These are phyloP conservation scores for Mortierella hygrophila DNA, from an alignment of 192 early-diverging fungal genomes.

Conservation along the genomic window DNA sequence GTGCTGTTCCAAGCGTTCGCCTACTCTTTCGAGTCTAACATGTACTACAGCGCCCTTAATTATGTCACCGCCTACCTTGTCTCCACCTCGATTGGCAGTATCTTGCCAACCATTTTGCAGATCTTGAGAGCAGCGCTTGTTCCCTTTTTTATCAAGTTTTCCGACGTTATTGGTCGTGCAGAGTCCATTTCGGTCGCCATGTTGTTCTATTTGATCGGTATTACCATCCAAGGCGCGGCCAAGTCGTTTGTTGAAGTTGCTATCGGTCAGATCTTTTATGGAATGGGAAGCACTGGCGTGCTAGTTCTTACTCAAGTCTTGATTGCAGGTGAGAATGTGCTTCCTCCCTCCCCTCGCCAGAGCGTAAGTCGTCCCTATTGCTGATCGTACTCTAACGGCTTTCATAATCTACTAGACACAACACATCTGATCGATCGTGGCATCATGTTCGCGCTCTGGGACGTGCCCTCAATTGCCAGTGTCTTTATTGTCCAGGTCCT, in stretches of 20 bases:
- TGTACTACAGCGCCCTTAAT: constrained; percentile 10
- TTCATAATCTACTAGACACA: constrained; percentile 2
- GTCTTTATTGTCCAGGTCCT: constrained; percentile 19
- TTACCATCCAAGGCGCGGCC: constrained; percentile 20
- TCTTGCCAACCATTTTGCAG: constrained; percentile 29
- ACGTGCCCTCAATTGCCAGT: constrained; percentile 11
- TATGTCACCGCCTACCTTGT: constrained; percentile 5
- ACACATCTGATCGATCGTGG: constrained; percentile 22
- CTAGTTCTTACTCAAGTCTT: constrained; percentile 23
- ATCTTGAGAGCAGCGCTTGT: constrained; percentile 23
- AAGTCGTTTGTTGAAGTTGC: constrained; percentile 25
- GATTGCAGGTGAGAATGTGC: constrained; percentile 21
- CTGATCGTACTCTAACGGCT: neutral
- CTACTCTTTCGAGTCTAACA: constrained; percentile 27
- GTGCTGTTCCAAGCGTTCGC: constrained; percentile 18
- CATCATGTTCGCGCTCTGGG: constrained; percentile 20
- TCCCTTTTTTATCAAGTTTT: constrained; percentile 31
- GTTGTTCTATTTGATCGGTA: constrained; percentile 19
- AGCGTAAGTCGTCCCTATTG: neutral
- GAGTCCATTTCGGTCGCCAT: constrained; percentile 20
- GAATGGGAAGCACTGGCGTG: constrained; percentile 30
- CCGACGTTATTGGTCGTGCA: constrained; percentile 27
- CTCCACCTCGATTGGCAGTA: constrained; percentile 14
- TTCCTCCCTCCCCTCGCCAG: neutral
- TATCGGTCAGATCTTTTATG: constrained; percentile 31